Evolutionary conservation across 208 protist genomes (phyloP), one percentile per base, ranked within the genome.

Genomic region (Crithidia fasciculata): DNA sequence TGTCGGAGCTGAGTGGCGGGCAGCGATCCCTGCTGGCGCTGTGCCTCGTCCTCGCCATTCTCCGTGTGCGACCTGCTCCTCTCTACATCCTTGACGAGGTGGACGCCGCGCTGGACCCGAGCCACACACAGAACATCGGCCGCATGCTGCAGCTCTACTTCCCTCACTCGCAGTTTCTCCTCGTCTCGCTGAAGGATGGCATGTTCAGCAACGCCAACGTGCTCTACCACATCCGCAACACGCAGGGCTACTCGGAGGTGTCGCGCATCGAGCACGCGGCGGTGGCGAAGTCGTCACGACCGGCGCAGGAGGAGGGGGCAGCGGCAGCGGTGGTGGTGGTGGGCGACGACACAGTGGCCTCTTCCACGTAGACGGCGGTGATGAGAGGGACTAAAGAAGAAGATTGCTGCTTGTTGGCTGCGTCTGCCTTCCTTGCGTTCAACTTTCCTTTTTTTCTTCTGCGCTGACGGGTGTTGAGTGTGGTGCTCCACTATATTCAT

Each of bases 171-270:
- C 99, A 99, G 87, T 99, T 99, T 75, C 88, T 99, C 53, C 90
- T 99, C 16, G 99, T 99, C 2, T 99, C 97, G 15, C 93, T 99
- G 36, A 99, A 99, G 84, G 96, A 98, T 53, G 98, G 97, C 62
- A 99, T 99, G 98, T 99, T 99, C 77, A 98, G 98, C 76, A 99
- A 99, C 80, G 99, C 99, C 62, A 99, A 99, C 81, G 98, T 99
- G 41, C 72, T 99, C 5, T 99, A 99, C 83, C 91, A 98, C 68
- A 98, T 99, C 9, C 97, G 98, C 54, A 95, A 97, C 69, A 95
- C 93, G 10, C 90, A 97, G 64, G 93, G 93, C 5, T 97, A 95
- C 82, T 95, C 90, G 54, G 90, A 97, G 64, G 81, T 97, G 40
- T 56, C 78, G 13, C 88, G 93, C 13, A 80, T 94, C 54, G 90